Evolutionary conservation across 306 rosid species (phyloP).

Genomic region (Quillaja saponaria): DNA sequence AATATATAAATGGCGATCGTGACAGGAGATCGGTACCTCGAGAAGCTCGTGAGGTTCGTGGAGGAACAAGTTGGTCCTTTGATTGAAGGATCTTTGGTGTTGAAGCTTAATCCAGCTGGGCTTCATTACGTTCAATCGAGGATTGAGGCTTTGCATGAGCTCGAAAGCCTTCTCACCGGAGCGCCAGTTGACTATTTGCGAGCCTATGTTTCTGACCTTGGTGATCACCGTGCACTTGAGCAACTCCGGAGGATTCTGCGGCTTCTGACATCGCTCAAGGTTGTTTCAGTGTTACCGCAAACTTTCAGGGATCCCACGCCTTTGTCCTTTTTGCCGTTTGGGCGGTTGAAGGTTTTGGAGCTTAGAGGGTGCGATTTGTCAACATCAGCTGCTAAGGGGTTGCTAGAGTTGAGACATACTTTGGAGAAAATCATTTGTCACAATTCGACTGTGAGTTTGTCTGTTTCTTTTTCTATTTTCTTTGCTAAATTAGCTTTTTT

Average conservation of each 20-base stretch:
- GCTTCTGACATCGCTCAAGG: constrained; percentile 80
- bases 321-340: constrained; percentile 75
- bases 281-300: constrained; percentile 68
- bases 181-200: constrained; percentile 95
- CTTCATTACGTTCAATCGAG: constrained; percentile 89
- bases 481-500: not conserved
- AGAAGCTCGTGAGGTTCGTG: constrained; percentile 80
- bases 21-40: constrained; percentile 96
- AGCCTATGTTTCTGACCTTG: constrained; percentile 93
- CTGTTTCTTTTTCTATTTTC: not conserved
- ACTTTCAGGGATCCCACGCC: constrained; percentile 86
- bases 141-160: constrained; percentile 81
- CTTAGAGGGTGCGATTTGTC: constrained; percentile 95
- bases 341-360: constrained; percentile 77
- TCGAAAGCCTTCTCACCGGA: constrained; percentile 75
- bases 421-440: constrained; percentile 91
- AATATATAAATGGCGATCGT: constrained; percentile 65
- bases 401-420: constrained; percentile 85
- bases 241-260: constrained; percentile 88
- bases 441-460: constrained; percentile 80
- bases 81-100: constrained; percentile 71
- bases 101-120: constrained; percentile 90
- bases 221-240: constrained; percentile 98
- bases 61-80: constrained; percentile 70
- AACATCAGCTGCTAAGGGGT: constrained; percentile 81